Base-by-base conservation (phyloP, 2,329 filamentous ascomycete species). In the Myriosclerotinia curreyana region DNA sequence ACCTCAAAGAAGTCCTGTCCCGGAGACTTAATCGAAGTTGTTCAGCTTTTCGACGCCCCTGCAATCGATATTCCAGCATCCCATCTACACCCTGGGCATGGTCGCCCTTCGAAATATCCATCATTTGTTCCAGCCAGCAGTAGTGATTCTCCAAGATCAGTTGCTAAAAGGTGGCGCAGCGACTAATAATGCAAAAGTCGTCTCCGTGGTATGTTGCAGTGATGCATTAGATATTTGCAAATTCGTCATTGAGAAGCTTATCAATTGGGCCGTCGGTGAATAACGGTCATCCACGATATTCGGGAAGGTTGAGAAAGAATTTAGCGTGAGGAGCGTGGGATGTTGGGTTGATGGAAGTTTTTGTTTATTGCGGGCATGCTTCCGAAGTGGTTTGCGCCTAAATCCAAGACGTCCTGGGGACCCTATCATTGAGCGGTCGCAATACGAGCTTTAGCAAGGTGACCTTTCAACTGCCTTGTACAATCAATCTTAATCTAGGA, bases 391-490 rank as follows among this genome's bases (percentile, higher is more conserved):
- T 28, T 25, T 38, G 44, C 42, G 31, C 56, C 46, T 38, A 31
- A 28, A 25, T 17, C 9, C 14, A 50, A 7, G 14, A 5, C 4
- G 36, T 20, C 44, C 44, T 49, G 20, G n/a, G 15, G 11, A 8
- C 17, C 11, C 11, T 60, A 38, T 49, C 28, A 59, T 22, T 49
- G 14, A 59, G 15, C 55, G 20, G 31, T 25, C 56, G 49, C 2
- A 60, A 49, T 60, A 60, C 56, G 44, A 60, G 42, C 31, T 20
- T 42, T 25, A 25, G 20, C 17, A 46, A 22, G 40, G 25, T 56
- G 17, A 12, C 40, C 28, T 42, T 46, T 44, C 54, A 34, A 56
- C 28, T 34, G 6, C 25, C 25, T 46, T 14, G 38, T n/a, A 22
- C 5, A 56, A 17, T 46, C 17, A 34, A 22, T 34, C 28, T 31